Evolutionary conservation across 208 protist genomes (phyloP), one percentile per base, ranked within the genome.

Genomic region (Crithidia bombi): DNA sequence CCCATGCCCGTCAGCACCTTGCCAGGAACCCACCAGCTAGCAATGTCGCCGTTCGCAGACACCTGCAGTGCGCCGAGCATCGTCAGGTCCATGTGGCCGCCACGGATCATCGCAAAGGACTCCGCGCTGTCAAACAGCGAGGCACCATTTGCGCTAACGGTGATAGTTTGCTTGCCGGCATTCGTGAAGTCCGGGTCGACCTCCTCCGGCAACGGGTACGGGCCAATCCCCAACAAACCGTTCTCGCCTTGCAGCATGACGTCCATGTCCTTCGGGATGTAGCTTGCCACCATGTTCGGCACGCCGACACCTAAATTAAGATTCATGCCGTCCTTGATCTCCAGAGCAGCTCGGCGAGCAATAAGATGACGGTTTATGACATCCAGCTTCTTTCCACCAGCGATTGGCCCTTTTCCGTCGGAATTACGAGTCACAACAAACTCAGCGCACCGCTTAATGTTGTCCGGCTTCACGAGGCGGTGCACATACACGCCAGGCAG

Each of bases 1-100:
- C 95, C 97, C 93, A 98, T 98, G 30, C 97, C 97, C 68, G 95
- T 98, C 17, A 98, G 91, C 73, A 96, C 87, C 63, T 97, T 97
- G 12, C 91, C 91, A 3, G 97, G 97, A 63, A 99, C 97, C 35
- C 97, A 89, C 96, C 96, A 99, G 75, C 97, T 98, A 39, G 97
- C 97, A 1, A 99, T 65, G 68, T 99, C 97, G 46, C 97, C 97
- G 50, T 82, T 89, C 7, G 64, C 55, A 3, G 79, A 69, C 1
- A 98, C 96, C 72, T 99, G 79, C 76, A 98, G 86, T 47, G 87
- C 90, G 38, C 96, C 97, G 19, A 98, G 66, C 57, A 99, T 93
- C 19, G 97, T 97, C 23, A 98, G 33, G 66, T 98, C 86, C n/a
- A 98, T 82, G 41, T 98, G 81, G 17, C 88, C 87, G 64, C 95